These are phyloP conservation scores for Apiospora kogelbergensis DNA, from an alignment of 2,329 filamentous ascomycete genomes.

Conservation along the genomic window DNA sequence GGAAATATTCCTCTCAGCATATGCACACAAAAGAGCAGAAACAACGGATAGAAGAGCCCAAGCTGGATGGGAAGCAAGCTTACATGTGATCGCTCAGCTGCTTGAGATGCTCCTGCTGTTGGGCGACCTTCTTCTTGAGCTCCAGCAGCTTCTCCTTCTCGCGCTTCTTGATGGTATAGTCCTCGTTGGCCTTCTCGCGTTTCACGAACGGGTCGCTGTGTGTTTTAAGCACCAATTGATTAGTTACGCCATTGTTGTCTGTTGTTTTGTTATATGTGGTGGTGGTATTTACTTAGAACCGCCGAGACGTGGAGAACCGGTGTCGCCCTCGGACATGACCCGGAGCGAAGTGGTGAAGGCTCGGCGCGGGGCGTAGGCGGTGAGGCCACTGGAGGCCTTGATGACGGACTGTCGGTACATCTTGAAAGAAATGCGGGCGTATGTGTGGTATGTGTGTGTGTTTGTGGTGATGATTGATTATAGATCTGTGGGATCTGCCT, in stretches of 20 bases:
- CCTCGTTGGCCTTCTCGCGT: constrained; percentile 85
- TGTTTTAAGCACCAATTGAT: constrained; percentile 15
- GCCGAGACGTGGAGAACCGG: constrained; percentile 57
- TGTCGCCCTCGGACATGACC: constrained; percentile 70
- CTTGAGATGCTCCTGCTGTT: constrained; percentile 81
- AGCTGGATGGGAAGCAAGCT: constrained; percentile 40
- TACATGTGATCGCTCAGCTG: constrained; percentile 87
- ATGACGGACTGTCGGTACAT: constrained; percentile 70
- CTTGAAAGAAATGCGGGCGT: constrained; percentile 28
- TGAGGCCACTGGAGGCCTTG: constrained; percentile 56
- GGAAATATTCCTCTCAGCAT: constrained; percentile 10
- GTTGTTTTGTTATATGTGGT: neutral
- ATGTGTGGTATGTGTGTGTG: no score
- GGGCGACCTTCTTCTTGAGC: constrained; percentile 70
- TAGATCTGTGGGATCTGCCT: constrained; percentile 2
- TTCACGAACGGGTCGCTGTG: constrained; percentile 88
- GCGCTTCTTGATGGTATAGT: constrained; percentile 79
- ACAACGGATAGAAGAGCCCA: no score
- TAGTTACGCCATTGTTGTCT: constrained; percentile 17
- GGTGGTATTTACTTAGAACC: constrained; percentile 48
- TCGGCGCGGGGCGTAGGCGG: constrained; percentile 47
- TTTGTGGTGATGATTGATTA: constrained; percentile 14
- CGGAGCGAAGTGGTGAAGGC: constrained; percentile 64
- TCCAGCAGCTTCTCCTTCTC: constrained; percentile 86
- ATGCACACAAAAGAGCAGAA: no score